Percentiles rank a stretch among this genome's conserved stretches.
These are phyloP conservation scores for Phytopythium vexans DNA, from an alignment of 352 stramenopile species.

Conservation along the genomic window DNA sequence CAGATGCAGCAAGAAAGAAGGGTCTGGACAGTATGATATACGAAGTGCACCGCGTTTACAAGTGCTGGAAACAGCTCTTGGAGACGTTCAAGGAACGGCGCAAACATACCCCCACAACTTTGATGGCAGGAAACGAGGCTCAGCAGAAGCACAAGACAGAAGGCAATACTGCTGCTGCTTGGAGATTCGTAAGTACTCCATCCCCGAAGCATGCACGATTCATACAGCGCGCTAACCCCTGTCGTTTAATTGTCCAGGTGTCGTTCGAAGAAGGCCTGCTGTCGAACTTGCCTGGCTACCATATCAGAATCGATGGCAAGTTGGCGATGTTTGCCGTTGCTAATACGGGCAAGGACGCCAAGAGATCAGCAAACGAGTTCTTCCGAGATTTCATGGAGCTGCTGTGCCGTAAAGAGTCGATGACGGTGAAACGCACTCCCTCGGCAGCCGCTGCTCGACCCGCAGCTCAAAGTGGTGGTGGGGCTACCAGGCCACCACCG, in stretches of 20 bases:
- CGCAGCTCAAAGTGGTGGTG: no score
- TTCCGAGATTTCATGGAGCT: constrained; percentile 63
- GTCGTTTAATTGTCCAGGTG: constrained; percentile 11
- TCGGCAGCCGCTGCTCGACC: no score
- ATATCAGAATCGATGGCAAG: constrained; percentile 38
- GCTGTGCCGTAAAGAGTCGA: constrained; percentile 15
- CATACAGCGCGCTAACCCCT: no score
- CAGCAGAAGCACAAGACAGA: constrained; percentile 30
- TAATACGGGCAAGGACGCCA: constrained; percentile 68
- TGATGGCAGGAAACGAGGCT: constrained; percentile 74
- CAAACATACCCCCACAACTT: constrained; percentile 34
- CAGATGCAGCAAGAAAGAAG: constrained; percentile 30
- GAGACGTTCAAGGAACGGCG: constrained; percentile 44
- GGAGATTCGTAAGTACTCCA: not conserved
- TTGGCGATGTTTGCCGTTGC: constrained; percentile 57
- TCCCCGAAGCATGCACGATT: no score
- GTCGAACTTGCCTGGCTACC: constrained; percentile 44
- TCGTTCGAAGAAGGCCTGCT: constrained; percentile 30
- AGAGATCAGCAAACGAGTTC: constrained; percentile 64
- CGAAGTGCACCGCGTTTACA: constrained; percentile 36
- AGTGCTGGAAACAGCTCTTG: constrained; percentile 47
- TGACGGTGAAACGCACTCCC: no score
- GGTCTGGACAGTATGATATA: constrained; percentile 26
- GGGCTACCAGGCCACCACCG: no score
- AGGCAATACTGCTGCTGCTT: constrained; percentile 3